Base-by-base conservation (phyloP, 345 rosid species). In the Firmiana major region DNA sequence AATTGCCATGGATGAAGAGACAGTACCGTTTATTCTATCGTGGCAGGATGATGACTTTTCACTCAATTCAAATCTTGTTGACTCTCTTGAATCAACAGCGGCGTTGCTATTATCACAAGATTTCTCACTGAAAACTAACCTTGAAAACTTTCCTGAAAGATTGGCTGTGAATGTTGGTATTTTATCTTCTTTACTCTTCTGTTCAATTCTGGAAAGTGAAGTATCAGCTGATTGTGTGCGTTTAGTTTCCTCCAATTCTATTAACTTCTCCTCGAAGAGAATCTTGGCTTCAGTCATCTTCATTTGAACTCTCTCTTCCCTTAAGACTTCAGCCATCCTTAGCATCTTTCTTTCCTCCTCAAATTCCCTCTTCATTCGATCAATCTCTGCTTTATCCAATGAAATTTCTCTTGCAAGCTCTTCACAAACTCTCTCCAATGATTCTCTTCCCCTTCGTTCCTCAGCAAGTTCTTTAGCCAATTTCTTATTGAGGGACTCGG, bases 301-400 rank as follows among this genome's bases (percentile, higher is more conserved):
- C 97, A 95, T 93, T 73, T 89, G 98, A 77, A 95, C 98, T 79
- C 98, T 85, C 76, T 91, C 97, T 81, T 95, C 99, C 62, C 98
- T 86, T 57, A 93, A 81, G 13, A 87, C 90, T 75, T 93, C 94
- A 1, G 97, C 91, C 83, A 95, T 59, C 21, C 89, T 79, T 71
- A 88, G 78, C 98, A 91, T 95, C 90, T 82, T 86, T 72, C 94
- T 85, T 80, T 95, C 98, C 82, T 89, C 96, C 57, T 89, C 96
- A 46, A 90, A 79, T 68, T 92, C 96, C 70, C 72, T 80, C 84
- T 79, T 88, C 82, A 91, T 82, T 75, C 86, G 71, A 78, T 81
- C 89, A n/a, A 89, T 83, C 83, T 87, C 90, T 16, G 84, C 79
- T 81, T 85, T 85, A 16, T 80, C 89, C 0, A 57, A 78, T 1